These are phyloP conservation scores for Tetradesmus lagerheimii DNA, from an alignment of 139 green algal genomes.

Conservation along the genomic window DNA sequence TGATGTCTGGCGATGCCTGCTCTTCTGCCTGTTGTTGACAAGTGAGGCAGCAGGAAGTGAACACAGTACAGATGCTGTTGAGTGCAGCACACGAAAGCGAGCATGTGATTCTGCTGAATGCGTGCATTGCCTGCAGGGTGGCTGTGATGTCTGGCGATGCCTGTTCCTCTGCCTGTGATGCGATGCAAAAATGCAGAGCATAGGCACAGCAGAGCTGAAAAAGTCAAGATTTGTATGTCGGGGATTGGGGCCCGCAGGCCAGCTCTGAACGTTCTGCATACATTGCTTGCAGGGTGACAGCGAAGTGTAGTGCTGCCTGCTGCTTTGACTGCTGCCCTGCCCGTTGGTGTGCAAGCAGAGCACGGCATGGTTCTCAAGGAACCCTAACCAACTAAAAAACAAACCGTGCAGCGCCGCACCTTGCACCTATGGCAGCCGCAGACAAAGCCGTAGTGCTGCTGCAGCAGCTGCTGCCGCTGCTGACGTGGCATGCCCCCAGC, in stretches of 20 bases:
- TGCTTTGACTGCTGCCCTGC: constrained; percentile 18
- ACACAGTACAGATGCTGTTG: no score
- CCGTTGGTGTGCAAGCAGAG: no score
- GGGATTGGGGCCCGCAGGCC: no score
- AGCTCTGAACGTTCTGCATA: no score
- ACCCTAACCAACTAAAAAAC: no score
- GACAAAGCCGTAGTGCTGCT: constrained; percentile 54
- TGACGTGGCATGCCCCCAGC: constrained; percentile 49
- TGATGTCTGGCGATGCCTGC: not conserved
- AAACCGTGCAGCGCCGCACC: not conserved
- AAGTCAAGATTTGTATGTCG: no score
- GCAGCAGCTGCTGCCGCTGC: constrained; percentile 42
- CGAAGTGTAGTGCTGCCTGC: not conserved
- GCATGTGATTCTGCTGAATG: not conserved
- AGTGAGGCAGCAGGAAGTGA: no score
- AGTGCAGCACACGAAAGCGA: no score
- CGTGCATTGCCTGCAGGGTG: constrained; percentile 14
- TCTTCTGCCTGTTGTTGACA: constrained; percentile 1
- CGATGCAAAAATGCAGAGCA: no score
- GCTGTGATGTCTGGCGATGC: not conserved
- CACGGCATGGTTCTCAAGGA: no score
- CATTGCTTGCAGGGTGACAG: not conserved
- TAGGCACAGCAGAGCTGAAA: no score
- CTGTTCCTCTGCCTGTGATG: constrained; percentile 14
- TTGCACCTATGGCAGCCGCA: constrained; percentile 61